These are phyloP conservation scores for Cyclotella kingstonii DNA, from an alignment of 108 stramenopile species.

Conservation along the genomic window DNA sequence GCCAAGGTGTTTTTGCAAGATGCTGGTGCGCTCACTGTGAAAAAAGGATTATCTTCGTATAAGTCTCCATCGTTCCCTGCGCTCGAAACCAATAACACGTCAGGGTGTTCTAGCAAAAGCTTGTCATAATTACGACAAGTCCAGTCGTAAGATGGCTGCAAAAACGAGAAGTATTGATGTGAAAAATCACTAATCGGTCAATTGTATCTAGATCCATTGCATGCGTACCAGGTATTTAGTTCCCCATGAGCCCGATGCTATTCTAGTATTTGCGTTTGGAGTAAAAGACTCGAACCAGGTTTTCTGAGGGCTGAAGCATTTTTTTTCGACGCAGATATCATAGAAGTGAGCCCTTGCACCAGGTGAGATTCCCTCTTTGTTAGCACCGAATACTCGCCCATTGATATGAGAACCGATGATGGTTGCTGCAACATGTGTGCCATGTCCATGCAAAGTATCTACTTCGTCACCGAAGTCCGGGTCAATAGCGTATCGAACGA, in stretches of 20 bases:
- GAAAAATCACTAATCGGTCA: background rate
- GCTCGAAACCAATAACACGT: constrained; percentile 34
- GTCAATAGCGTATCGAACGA: constrained; percentile 34
- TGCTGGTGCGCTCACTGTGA: constrained; percentile 53
- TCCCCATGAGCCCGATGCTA: constrained; percentile 46
- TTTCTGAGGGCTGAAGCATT: background rate
- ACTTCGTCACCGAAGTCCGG: constrained; percentile 12
- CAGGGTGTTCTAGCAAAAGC: constrained; percentile 6
- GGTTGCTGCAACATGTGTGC: constrained; percentile 47
- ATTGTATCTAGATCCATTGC: background rate
- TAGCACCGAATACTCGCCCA: constrained; percentile 2
- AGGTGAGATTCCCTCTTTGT: constrained; percentile 31
- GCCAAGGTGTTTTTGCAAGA: constrained; percentile 59
- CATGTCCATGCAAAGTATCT: constrained; percentile 27
- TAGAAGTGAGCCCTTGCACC: constrained; percentile 34
- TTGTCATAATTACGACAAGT: constrained; percentile 7
- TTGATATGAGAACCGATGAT: constrained; percentile 25
- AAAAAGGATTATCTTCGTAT: background rate
- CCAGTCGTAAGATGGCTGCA: background rate
- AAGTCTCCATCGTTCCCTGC: constrained; percentile 52
- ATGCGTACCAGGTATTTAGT: background rate
- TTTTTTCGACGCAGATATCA: constrained; percentile 26
- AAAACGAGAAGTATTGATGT: background rate
- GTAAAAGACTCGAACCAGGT: constrained; percentile 9
- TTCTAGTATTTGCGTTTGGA: constrained; percentile 1